Conservation (phyloP, 352 stramenopile genomes). For the Pythium brachiatum region DNA sequence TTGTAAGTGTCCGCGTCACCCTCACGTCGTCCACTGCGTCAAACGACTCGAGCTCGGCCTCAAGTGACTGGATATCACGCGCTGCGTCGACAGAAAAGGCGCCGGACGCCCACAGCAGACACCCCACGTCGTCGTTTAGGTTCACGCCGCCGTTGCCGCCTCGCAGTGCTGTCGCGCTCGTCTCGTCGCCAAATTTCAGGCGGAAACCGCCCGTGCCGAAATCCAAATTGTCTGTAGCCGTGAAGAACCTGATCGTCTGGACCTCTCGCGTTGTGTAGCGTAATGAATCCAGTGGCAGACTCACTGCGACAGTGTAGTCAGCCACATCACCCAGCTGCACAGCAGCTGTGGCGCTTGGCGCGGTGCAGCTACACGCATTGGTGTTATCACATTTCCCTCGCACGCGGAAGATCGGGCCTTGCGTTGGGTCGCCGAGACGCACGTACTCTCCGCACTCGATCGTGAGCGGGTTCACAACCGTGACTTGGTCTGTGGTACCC, state of each 20-base stretch:
- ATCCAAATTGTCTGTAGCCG: conserved; percentile 29
- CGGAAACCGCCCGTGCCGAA: conserved; percentile 84
- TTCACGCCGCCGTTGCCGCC: conserved; percentile 65
- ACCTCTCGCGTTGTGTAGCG: conserved; percentile 56
- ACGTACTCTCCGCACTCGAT: conserved; percentile 72
- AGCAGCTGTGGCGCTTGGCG: conserved; percentile 18
- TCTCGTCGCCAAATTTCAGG: conserved; percentile 88
- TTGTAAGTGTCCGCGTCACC: conserved; percentile 48
- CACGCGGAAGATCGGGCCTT: conserved; percentile 55
- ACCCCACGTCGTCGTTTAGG: conserved; percentile 75
- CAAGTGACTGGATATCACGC: conserved; percentile 49
- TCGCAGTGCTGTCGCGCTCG: conserved; percentile 75
- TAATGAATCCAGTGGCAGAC: conserved; percentile 42
- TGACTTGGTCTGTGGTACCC: conserved; percentile 31
- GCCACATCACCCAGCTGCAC: conserved; percentile 47
- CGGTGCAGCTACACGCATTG: conserved; percentile 43
- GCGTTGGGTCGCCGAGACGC: conserved; percentile 43
- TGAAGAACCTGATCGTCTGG: conserved; percentile 56
- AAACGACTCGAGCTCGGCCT: conserved; percentile 67
- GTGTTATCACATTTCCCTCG: conserved; percentile 49
- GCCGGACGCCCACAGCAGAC: conserved; percentile 73
- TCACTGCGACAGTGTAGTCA: conserved; percentile 40
- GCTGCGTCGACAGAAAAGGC: conserved; percentile 30
- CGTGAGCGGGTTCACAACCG: conserved; percentile 28
- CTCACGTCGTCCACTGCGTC: conserved; percentile 72